These are phyloP conservation scores for Zygoascus flipseniorum DNA, from an alignment of 805 yeast genomes.

Conservation along the genomic window DNA sequence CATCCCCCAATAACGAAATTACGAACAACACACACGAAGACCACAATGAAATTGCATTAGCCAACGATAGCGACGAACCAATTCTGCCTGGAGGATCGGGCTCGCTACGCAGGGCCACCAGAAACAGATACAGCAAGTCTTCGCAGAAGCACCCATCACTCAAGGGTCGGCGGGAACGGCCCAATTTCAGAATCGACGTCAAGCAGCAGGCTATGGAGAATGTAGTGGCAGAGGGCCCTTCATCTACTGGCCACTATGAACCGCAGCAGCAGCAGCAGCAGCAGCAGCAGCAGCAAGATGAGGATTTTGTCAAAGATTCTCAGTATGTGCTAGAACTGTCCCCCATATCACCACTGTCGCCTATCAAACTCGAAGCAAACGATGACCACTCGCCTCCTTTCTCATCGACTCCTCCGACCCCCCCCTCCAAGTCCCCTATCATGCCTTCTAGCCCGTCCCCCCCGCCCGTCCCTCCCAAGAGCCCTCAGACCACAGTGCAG, in stretches of 20 bases:
- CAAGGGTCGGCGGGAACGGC: slow-evolving; percentile 3
- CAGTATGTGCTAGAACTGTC: neutral
- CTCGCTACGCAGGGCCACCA: slow-evolving; percentile 18
- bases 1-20: neutral
- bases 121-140: slow-evolving; percentile 16
- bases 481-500: neutral
- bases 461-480: slow-evolving; percentile 1
- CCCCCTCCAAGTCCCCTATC: neutral
- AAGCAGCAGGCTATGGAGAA: neutral
- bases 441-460: neutral
- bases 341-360: neutral
- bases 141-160: neutral
- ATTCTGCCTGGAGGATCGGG: slow-evolving; percentile 17
- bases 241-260: neutral
- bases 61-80: slow-evolving; percentile 19
- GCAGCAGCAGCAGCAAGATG: neutral
- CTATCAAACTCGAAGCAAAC: neutral
- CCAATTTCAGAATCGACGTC: neutral
- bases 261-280: neutral
- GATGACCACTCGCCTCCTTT: neutral
- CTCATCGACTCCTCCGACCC: neutral
- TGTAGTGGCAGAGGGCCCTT: neutral
- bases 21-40: neutral
- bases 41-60: slow-evolving; percentile 2
- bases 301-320: neutral